Evolutionary conservation across 306 rosid genomes (phyloP).

Genomic region (Citrullus amarus): DNA sequence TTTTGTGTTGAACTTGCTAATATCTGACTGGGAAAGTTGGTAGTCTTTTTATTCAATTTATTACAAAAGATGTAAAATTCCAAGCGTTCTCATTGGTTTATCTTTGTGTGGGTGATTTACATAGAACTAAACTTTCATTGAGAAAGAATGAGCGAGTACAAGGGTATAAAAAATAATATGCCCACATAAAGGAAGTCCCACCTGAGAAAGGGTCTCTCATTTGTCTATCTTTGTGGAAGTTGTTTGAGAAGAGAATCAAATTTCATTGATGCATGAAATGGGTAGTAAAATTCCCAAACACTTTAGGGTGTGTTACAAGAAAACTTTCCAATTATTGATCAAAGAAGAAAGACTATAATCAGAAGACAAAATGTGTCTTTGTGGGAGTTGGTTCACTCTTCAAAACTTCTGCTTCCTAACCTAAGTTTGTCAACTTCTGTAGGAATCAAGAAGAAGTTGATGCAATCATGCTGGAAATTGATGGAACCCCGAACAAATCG

Average conservation of each 20-base stretch:
- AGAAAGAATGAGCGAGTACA: too few species aligned
- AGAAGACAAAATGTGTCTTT: too few species aligned
- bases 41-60: background rate
- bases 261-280: too few species aligned
- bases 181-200: too few species aligned
- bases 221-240: background rate
- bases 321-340: too few species aligned
- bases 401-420: background rate
- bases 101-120: background rate
- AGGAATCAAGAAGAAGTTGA: slow-evolving; percentile 91
- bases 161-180: too few species aligned
- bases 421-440: slow-evolving; percentile 2
- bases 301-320: too few species aligned
- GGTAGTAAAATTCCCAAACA: too few species aligned
- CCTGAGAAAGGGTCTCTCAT: too few species aligned
- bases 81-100: background rate
- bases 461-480: slow-evolving; percentile 85
- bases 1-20: background rate
- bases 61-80: background rate
- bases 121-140: too few species aligned
- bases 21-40: background rate
- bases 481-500: slow-evolving; percentile 93
- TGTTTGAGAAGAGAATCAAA: background rate
- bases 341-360: too few species aligned
- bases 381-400: background rate